Base-by-base conservation (phyloP, 805 yeast species). In the Lipomyces sp. region DNA sequence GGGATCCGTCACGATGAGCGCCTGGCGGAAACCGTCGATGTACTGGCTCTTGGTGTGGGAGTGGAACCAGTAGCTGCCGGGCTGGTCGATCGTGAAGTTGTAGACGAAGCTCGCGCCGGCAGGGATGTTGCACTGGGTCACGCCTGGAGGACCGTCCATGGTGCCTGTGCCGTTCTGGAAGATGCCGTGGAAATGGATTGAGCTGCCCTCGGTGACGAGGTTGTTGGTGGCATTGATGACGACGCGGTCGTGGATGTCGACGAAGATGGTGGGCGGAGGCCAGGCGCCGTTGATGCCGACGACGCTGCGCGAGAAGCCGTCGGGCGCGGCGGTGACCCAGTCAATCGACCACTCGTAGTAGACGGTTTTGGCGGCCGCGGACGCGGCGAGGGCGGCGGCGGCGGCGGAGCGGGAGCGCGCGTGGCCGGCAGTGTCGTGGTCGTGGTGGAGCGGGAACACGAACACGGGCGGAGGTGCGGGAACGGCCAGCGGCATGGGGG, bases 61-160 rank as follows among this genome's bases (percentile, higher is more conserved):
- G 70, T 93, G 98, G 75, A 91, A 93, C 98, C 98, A 93, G 76
- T 75, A 93, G 18, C 95, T 79, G 63, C 98, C 98, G 51, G 75
- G 80, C 70, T 93, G 96, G 43, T 78, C 79, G 54, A 89, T 87
- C 24, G 96, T 84, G 70, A 93, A 93, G 74, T 91, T 89, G 75
- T 93, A 93, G 57, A 83, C 69, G 70, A 80, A 74, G 18, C 85
- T 77, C 54, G 79, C 78, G 47, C 85, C 85, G 4, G 95, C 84
- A n/a, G 86, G 82, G 59, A 88, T 83, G 26, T 96, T 95, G 76
- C 98, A 93, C 70, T 91, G 97, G 32, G 86, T 80, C 40, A 91
- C 75, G 79, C 79, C 74, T 62, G 84, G 85, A 14, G 96, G 95
- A 52, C 98, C 98, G 68, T 91, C 98, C 91, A 85, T 84, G 65